Evolutionary conservation across 225 moss, liverwort and hornwort species (phyloP).

Genomic region (Physcomitrium patens): DNA sequence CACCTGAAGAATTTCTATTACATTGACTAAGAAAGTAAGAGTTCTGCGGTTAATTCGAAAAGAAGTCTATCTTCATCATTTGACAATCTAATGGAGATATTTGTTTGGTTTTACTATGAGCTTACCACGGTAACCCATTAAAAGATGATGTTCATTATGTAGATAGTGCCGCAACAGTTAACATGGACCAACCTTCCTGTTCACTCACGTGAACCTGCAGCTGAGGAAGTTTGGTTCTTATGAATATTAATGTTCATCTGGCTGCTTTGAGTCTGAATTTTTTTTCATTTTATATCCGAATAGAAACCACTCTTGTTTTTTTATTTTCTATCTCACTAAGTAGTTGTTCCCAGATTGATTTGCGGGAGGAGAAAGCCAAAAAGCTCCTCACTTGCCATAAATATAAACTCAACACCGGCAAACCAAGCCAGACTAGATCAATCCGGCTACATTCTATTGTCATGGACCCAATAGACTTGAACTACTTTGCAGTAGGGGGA

Average conservation of each 20-base stretch:
- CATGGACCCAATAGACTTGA: conserved; percentile 76
- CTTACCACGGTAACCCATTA: neutral
- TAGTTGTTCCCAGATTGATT: conserved; percentile 65
- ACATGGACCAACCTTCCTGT: neutral
- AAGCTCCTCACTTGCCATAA: conserved; percentile 72
- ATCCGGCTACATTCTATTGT: conserved; percentile 79
- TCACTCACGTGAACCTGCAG: neutral
- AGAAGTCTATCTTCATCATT: conserved; percentile 5
- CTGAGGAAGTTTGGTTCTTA: neutral
- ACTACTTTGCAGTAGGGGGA: conserved; percentile 87
- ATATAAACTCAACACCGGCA: conserved; percentile 46
- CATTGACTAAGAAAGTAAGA: neutral
- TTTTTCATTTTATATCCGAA: neutral
- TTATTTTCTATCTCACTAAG: neutral
- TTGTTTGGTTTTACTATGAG: neutral
- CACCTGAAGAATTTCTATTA: neutral
- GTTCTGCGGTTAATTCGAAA: neutral
- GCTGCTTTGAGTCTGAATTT: neutral
- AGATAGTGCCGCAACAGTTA: neutral
- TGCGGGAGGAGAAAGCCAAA: conserved; percentile 71
- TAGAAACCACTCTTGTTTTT: neutral
- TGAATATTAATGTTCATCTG: neutral
- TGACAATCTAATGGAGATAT: neutral
- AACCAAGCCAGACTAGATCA: conserved; percentile 41
- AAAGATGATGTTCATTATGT: neutral